Base-by-base conservation (phyloP, 1,284 basidiomycete species). In the Earliella scabrosa region DNA sequence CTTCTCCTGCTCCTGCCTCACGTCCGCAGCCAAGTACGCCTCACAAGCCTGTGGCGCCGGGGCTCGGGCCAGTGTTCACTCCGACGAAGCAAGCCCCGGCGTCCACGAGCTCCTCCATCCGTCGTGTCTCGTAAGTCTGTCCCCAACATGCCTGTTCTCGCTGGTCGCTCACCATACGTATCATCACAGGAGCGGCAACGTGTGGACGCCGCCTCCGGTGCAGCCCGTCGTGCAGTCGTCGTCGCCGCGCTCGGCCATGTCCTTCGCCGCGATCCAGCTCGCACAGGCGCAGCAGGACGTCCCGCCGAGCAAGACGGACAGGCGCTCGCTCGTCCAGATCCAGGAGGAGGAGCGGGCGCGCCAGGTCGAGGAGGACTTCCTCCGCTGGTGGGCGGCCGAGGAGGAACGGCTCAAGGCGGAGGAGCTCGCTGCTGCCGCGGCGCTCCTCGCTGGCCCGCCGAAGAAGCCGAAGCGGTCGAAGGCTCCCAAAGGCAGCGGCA, bases 331-430 rank as follows among this genome's bases (percentile, higher is more conserved):
- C 56, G 74, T 78, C n/a, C 86, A 95, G 63, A 96, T 96, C 41
- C 93, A 95, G 71, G 85, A 87, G 56, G 92, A 96, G 70, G 94
- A 95, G 70, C 75, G 78, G 32, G 83, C 77, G 2, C 77, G 78
- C 34, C 82, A 79, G 58, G 79, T 78, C 32, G 93, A 95, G 71
- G 83, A 77, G 2, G 90, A 92, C 54, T 96, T 95, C 68, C 71
- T 95, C 71, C 80, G 77, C 60, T 95, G 93, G 93, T 95, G 93
- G 93, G 77, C 83, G 1, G 85, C 81, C 5, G 93, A 95, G 69
- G 90, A 95, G 72, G 86, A 85, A 58, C 78, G 89, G 11, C 63
- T 75, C 36, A 82, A 85, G 68, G 64, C 50, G 31, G 65, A 65
- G 49, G 54, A 67, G 46, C 52, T 38, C 27, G 55, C 56, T 5